Evolutionary conservation across 805 yeast genomes (phyloP).

Genomic region (Cyberlindnera suaveolens): DNA sequence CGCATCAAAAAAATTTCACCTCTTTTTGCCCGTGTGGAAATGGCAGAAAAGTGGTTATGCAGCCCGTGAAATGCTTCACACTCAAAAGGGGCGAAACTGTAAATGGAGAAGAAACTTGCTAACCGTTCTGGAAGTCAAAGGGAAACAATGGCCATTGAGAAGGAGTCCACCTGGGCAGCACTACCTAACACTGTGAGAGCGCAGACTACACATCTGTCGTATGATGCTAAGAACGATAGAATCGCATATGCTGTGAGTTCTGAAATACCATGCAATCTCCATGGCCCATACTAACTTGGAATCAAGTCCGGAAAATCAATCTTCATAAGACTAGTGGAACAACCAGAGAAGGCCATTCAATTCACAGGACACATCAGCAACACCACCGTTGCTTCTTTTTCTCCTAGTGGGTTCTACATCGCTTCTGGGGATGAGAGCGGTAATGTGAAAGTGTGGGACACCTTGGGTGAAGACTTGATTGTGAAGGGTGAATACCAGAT

Average conservation of each 20-base stretch:
- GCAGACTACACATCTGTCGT: conserved; percentile 64
- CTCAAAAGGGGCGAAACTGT: background rate
- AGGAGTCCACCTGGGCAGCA: conserved; percentile 52
- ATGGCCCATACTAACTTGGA: background rate
- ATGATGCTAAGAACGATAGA: conserved; percentile 61
- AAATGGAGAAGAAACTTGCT: background rate
- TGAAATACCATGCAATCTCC: conserved; percentile 3
- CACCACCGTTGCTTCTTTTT: conserved; percentile 79
- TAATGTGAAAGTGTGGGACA: conserved; percentile 83
- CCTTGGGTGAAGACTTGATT: conserved; percentile 43
- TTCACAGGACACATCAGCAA: conserved; percentile 64
- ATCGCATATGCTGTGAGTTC: conserved; percentile 57
- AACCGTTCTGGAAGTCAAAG: background rate
- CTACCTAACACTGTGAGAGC: conserved; percentile 76
- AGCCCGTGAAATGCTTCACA: background rate
- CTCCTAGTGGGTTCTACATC: conserved; percentile 85
- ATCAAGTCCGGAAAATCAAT: conserved; percentile 63
- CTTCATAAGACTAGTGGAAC: conserved; percentile 56
- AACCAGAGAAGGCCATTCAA: conserved; percentile 50
- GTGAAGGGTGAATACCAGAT: conserved; percentile 79
- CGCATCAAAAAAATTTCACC: conserved; percentile 3
- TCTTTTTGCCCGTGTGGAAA: background rate
- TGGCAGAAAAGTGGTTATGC: background rate
- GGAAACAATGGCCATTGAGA: conserved; percentile 18
- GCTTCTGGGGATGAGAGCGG: conserved; percentile 95